Evolutionary conservation across 164 flowering plant genomes (phyloP), one percentile per base, ranked within the genome.

Genomic region (Berberis thunbergii): DNA sequence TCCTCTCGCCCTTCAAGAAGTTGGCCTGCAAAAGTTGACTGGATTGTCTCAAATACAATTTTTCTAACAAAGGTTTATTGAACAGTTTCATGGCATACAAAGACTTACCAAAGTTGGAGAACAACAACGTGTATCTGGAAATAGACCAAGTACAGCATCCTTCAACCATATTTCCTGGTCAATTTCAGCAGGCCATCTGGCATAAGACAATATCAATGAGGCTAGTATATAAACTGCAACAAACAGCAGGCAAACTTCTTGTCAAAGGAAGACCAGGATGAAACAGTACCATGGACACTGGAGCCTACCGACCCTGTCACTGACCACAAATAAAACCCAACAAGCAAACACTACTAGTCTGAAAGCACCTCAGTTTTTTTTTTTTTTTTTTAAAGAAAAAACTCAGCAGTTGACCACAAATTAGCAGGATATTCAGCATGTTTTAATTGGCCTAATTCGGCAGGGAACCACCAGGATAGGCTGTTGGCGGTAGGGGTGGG

Each of bases 121-220:
- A 73, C 87, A 94, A 66, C 83, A 89, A 58, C 77, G 72, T 61
- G 99, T 91, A 73, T 94, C 99, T 68, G 88, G 79, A 75, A 88
- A 94, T 45, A 75, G 64, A 66, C 77, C 74, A 70, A 91, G 95
- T 67, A 84, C 91, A 42, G 77, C 63, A 74, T 88, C 95, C 78
- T 87, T 86, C 70, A 91, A 76, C 97, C 97, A 94, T 56, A 57
- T 73, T 80, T 94, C 99, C 99, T 94, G 88, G 66, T 79, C 73
- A 82, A 78, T 69, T 72, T 75, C 71, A 74, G 75, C 69, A 80
- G 62, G 73, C 60, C 73, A 58, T 75, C 76, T 72, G 76, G 72
- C 67, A 69, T 78, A 72, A 78, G 78, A 74, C 67, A 68, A 63
- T 45, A 70, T 71, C 69, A 70, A 70, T 75, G 42, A 76, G 73